Base-by-base conservation (phyloP, 1,284 basidiomycete species). In the Malassezia vespertilionis region DNA sequence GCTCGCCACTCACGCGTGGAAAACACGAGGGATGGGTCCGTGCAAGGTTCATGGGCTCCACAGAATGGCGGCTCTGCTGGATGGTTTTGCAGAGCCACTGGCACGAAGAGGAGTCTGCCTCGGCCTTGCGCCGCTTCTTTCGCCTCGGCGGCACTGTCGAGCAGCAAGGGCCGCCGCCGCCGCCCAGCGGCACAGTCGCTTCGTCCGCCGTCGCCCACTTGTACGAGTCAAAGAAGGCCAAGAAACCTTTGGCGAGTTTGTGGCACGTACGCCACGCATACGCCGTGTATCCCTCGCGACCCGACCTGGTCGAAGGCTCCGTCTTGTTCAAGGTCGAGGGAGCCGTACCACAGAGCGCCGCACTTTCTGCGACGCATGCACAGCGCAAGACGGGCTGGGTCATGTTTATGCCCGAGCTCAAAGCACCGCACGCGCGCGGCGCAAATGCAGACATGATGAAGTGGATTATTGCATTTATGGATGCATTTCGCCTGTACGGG, bases 21-120 rank as follows among this genome's bases (percentile, higher is more conserved):
- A 79, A 78, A 52, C 79, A 89, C 75, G 90, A 96, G 71, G 90
- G 90, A 3, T 91, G 86, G 85, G 84, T 89, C 31, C 80, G 84
- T 56, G 80, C 90, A 21, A 82, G 93, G 33, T 78, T 95, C 40
- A 86, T 90, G 39, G 90, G 90, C 14, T 86, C 90, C 61, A 91
- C 86, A 1, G 88, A 95, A 60, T 97, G 91, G 91, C 88, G 88
- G 63, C 79, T 80, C 39, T 78, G 90, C 44, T 97, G 87, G 85
- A 81, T 89, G 75, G 80, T 84, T 5, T 75, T 95, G 12, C 57
- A 58, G 32, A 58, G 54, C 31, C 57, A 62, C 52, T 56, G 57
- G 45, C 46, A 51, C 21, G 61, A 63, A 6, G 53, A 56, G 9
- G 55, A 53, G 20, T 46, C 40, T n/a, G 56, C 53, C 33, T 57